These are phyloP conservation scores for Henckelia pumila DNA, from an alignment of 257 asterid genomes.

Conservation along the genomic window DNA sequence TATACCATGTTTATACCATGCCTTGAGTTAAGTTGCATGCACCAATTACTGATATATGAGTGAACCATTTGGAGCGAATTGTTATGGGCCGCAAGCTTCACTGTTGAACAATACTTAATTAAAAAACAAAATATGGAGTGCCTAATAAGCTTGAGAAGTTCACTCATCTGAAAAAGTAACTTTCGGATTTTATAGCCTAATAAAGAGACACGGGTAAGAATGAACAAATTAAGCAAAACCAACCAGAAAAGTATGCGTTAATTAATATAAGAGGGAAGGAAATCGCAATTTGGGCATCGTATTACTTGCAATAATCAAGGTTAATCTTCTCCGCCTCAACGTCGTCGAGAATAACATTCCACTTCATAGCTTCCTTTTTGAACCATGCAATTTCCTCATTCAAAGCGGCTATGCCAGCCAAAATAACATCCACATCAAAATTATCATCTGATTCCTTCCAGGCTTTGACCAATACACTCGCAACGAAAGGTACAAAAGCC, in stretches of 20 bases:
- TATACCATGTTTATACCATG: too few relatives aligned
- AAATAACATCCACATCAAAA: conserved; percentile 55
- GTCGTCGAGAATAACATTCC: conserved; percentile 51
- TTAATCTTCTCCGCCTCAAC: conserved; percentile 55
- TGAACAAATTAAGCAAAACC: too few relatives aligned
- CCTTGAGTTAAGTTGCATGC: too few relatives aligned
- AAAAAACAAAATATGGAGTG: too few relatives aligned
- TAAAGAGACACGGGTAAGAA: too few relatives aligned
- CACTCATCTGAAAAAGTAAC: too few relatives aligned
- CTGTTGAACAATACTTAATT: too few relatives aligned
- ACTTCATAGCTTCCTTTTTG: conserved; percentile 73
- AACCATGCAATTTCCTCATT: conserved; percentile 81
- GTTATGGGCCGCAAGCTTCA: too few relatives aligned
- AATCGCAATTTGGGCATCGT: not conserved
- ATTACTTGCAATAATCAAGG: conserved; percentile 70
- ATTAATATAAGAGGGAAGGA: not conserved
- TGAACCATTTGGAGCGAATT: too few relatives aligned
- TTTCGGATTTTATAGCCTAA: too few relatives aligned
- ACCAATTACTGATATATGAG: too few relatives aligned
- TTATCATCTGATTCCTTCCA: conserved; percentile 55
- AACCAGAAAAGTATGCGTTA: not conserved
- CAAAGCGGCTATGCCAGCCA: conserved; percentile 67
- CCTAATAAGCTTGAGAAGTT: too few relatives aligned
- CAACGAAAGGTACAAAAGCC: conserved; percentile 65
- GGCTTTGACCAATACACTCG: conserved; percentile 67